Percentiles rank a stretch among this genome's conserved stretches.
phyloP scores from a whole-genome alignment of 176 grass and related monocot genomes.

The Chloris gayana region DNA sequence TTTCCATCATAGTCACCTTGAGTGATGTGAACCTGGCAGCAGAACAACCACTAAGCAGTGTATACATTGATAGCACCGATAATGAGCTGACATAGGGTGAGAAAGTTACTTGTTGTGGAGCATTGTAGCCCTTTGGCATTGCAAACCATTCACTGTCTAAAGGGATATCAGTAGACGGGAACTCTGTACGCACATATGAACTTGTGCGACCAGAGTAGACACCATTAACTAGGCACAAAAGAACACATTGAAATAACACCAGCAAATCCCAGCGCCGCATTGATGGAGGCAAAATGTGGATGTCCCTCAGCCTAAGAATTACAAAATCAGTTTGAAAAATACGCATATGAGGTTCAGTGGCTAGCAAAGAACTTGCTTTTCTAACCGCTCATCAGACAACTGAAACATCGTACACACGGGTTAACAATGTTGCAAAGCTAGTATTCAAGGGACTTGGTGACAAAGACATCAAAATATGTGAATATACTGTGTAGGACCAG shows the following conservation, averaged over 20 bases:
- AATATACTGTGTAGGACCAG: background rate
- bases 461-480: background rate
- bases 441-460: background rate
- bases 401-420: background rate
- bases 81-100: conserved; percentile 13
- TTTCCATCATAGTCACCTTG: conserved; percentile 98
- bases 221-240: conserved; percentile 48
- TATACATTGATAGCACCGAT: background rate
- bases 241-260: conserved; percentile 37
- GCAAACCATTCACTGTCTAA: conserved; percentile 72
- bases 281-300: conserved; percentile 20
- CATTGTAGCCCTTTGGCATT: conserved; percentile 76
- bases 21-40: conserved; percentile 84
- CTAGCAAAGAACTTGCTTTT: background rate
- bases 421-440: background rate
- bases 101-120: conserved; percentile 79
- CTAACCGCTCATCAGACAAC: background rate
- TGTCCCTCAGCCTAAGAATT: conserved; percentile 29
- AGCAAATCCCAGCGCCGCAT: conserved; percentile 43
- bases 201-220: conserved; percentile 67
- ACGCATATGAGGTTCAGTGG: background rate
- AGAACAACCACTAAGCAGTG: conserved; percentile 12
- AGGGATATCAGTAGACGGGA: conserved; percentile 83
- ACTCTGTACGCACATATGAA: conserved; percentile 72
- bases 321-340: conserved; percentile 1